Base-by-base conservation (phyloP, 805 yeast species). In the Metschnikowia continentalis region DNA sequence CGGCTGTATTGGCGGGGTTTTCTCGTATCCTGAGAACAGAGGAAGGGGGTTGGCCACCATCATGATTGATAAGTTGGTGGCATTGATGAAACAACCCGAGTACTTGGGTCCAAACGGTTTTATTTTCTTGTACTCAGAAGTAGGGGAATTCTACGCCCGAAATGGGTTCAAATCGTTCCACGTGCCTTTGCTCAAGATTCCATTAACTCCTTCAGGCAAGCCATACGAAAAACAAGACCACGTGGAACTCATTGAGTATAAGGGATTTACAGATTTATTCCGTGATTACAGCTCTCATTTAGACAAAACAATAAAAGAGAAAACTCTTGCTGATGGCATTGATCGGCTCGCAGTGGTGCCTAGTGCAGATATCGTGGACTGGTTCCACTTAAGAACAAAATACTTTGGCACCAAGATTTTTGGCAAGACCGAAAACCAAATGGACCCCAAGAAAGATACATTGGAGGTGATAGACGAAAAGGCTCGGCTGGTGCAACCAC, bases 1-100 rank as follows among this genome's bases (percentile, higher is more conserved):
- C 47, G 78, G 75, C 1, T 69, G 75, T 47, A 63, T 74, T 36
- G 77, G 78, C 14, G 75, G 73, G 2, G 78, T 74, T 2, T 74
- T 57, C 59, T 71, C 76, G 3, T 67, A 65, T 45, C 68, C 68
- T 4, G 68, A 65, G 39, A 54, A 65, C 55, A 58, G 78, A 42
- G 70, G 71, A 8, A 62, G 66, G 39, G 77, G 77, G 0, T 65
- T 63, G 48, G 77, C 75, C 14, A 54, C 59, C 22, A 61, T 72
- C 26, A 74, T 74, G 78, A 59, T 72, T 26, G 74, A 71, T 52
- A 63, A 67, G 53, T 51, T 71, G 43, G 68, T 70, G 37, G 65
- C 67, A 20, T 42, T 54, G 22, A 56, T 64, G 23, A 62, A 62
- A 51, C 38, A 30, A 3, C 59, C 61, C 13, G 54, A 20, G 17